Conservation (phyloP, 164 flowering plant species). For the Tetracentron sinense region DNA sequence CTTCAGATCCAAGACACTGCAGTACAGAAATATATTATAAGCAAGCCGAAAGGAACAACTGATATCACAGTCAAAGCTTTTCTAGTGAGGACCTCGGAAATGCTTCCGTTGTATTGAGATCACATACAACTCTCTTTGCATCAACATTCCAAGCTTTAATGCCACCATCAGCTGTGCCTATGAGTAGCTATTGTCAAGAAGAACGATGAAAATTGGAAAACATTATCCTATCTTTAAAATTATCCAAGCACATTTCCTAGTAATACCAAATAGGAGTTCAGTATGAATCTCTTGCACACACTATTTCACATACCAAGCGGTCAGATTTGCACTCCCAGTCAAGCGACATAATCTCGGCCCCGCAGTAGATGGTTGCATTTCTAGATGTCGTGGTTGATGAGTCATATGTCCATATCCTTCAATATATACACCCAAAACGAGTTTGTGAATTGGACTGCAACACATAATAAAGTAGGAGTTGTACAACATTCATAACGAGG, state of each 20-base stretch:
- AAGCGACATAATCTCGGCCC: constrained; percentile 88
- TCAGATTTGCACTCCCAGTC: constrained; percentile 98
- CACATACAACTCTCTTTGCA: constrained; percentile 97
- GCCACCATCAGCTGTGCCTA: constrained; percentile 91
- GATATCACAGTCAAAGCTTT: not conserved
- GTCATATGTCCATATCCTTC: constrained; percentile 95
- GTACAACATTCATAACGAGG: not conserved
- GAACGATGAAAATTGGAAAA: constrained; percentile 24
- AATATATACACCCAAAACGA: constrained; percentile 5
- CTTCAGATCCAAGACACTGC: constrained; percentile 86
- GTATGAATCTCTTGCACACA: not conserved
- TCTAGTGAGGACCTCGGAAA: constrained; percentile 58
- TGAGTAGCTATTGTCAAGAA: constrained; percentile 72
- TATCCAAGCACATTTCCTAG: constrained; percentile 7
- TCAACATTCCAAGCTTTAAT: constrained; percentile 99
- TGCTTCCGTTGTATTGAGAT: constrained; percentile 66
- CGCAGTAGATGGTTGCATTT: constrained; percentile 96
- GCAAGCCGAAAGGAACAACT: not conserved
- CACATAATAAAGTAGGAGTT: not conserved
- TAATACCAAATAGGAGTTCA: not conserved
- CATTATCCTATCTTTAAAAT: not conserved
- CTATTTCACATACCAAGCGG: constrained; percentile 58
- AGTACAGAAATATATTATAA: constrained; percentile 17
- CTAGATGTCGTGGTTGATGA: constrained; percentile 74
- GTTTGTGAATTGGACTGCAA: not conserved